phyloP scores from a whole-genome alignment of 2,329 filamentous ascomycete genomes.

The Trichoderma sp. region DNA sequence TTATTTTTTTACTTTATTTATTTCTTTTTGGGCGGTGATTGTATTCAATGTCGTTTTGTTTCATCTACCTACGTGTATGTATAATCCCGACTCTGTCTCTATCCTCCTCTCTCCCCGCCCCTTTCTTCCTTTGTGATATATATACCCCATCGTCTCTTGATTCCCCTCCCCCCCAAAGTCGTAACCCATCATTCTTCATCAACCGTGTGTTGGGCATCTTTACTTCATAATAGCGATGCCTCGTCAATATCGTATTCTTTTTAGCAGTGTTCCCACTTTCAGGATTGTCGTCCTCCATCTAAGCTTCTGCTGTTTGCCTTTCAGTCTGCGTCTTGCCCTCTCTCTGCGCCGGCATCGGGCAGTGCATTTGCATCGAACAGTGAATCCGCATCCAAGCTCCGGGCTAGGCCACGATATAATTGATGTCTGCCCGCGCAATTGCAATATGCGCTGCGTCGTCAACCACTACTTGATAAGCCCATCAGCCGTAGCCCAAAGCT shows the following conservation, averaged over 20 bases:
- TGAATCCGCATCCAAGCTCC: background rate
- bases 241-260: background rate
- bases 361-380: background rate
- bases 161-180: background rate
- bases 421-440: background rate
- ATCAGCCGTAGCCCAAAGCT: slow-evolving; percentile 44
- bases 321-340: background rate
- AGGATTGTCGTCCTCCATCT: background rate
- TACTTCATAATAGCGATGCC: background rate
- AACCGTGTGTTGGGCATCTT: background rate
- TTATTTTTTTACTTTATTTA: no score
- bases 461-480: slow-evolving; percentile 36
- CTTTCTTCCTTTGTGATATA: background rate
- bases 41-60: background rate
- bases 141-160: background rate
- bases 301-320: background rate
- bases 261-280: background rate
- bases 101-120: background rate
- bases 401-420: background rate
- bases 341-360: background rate
- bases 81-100: background rate
- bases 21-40: background rate
- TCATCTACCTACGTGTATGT: background rate
- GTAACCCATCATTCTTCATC: background rate
- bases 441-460: background rate